Percentiles rank a stretch among this genome's conserved stretches.
phyloP scores from a whole-genome alignment of 2,329 filamentous ascomycete species.

The Xylariaceae sp. region DNA sequence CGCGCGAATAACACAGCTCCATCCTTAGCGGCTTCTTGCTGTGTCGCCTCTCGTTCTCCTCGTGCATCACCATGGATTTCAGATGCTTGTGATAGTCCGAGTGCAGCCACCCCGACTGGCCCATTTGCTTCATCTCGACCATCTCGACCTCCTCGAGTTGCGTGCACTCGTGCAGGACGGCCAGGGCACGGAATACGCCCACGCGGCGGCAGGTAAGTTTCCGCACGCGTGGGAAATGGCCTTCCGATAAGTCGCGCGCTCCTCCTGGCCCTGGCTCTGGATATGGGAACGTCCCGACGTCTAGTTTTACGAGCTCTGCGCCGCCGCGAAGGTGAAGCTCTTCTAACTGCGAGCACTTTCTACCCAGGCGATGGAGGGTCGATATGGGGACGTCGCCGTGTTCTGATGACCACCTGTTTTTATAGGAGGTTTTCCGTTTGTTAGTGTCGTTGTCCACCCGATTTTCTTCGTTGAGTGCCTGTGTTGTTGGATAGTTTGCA shows the following conservation, averaged over 20 bases:
- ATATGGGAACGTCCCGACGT: too few species aligned
- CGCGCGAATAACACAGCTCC: conserved; percentile 11
- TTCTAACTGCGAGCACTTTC: conserved; percentile 1
- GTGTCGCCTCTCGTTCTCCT: conserved; percentile 4
- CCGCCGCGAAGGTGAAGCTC: conserved; percentile 12
- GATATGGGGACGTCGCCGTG: conserved; percentile 10
- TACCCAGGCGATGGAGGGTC: conserved; percentile 2
- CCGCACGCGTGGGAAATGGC: conserved; percentile 7
- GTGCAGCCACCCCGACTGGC: conserved; percentile 4
- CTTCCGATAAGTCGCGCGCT: conserved; percentile 3
- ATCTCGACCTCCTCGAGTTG: conserved; percentile 5
- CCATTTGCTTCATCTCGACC: conserved; percentile 1
- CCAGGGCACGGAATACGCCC: conserved; percentile 3
- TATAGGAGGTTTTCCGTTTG: too few species aligned
- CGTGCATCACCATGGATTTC: background rate
- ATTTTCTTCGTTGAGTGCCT: too few species aligned
- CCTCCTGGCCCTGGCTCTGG: too few species aligned
- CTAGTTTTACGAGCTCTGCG: background rate
- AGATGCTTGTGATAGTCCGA: conserved; percentile 6
- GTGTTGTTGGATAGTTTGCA: too few species aligned
- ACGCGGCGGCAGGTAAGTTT: conserved; percentile 6
- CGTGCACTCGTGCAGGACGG: conserved; percentile 4
- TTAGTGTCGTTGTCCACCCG: too few species aligned
- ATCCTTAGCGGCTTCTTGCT: conserved; percentile 7
- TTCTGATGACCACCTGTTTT: conserved; percentile 8